These are phyloP conservation scores for Paxillus rubicundulus DNA, from an alignment of 768 basidiomycete genomes.

Conservation along the genomic window DNA sequence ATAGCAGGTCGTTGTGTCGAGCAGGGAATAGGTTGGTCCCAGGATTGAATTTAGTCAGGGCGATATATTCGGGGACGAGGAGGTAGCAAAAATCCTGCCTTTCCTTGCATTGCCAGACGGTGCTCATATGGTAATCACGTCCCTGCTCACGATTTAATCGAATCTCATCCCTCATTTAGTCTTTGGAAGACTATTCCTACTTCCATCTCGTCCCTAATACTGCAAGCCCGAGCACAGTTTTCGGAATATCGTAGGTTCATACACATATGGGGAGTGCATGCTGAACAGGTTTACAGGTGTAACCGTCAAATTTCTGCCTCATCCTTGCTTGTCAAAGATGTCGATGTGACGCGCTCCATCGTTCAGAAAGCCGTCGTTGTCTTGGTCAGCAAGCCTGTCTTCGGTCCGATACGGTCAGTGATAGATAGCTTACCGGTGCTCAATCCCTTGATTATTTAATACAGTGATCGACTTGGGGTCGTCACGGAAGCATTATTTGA, in stretches of 20 bases:
- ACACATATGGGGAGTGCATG: background rate
- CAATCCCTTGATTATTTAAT: constrained; percentile 4
- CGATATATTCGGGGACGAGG: constrained; percentile 80
- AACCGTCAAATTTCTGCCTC: constrained; percentile 91
- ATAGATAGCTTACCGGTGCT: background rate
- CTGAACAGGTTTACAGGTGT: constrained; percentile 50
- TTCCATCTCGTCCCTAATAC: constrained; percentile 84
- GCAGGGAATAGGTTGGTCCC: constrained; percentile 71
- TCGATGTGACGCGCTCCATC: constrained; percentile 90
- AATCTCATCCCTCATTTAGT: constrained; percentile 11
- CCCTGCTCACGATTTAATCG: constrained; percentile 3
- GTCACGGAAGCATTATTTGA: constrained; percentile 90
- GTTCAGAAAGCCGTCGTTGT: constrained; percentile 99
- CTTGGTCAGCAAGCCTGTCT: constrained; percentile 84
- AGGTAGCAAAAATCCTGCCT: constrained; percentile 80
- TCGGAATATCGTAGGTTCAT: constrained; percentile 81
- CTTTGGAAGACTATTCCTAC: constrained; percentile 88
- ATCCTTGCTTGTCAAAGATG: constrained; percentile 69
- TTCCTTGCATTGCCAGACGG: constrained; percentile 97
- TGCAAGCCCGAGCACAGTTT: constrained; percentile 75
- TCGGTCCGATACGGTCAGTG: constrained; percentile 84
- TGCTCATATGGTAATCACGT: constrained; percentile 72
- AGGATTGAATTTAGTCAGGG: constrained; percentile 83
- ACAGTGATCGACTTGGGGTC: constrained; percentile 87
- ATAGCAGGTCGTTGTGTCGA: constrained; percentile 13